phyloP scores from a whole-genome alignment of 371 early-diverging fungal genomes.

The Entomophthora muscae region DNA sequence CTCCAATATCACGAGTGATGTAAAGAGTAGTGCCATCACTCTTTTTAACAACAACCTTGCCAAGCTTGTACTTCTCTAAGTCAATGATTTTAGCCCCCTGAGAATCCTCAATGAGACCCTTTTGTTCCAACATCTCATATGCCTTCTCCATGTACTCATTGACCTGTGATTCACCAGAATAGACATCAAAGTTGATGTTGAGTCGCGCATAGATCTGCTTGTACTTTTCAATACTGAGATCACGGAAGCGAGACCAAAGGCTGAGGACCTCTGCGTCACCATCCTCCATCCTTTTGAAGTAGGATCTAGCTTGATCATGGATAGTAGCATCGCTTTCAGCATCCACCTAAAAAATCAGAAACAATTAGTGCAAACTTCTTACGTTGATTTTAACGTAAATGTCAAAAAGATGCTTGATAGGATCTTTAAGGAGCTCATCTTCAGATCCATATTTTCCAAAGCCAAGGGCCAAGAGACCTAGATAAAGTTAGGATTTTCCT shows the following conservation, averaged over 20 bases:
- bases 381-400: conserved; percentile 91
- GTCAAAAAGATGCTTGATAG: conserved; percentile 88
- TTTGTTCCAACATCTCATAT: conserved; percentile 46
- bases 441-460: conserved; percentile 73
- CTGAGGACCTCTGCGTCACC: conserved; percentile 73
- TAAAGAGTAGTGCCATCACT: conserved; percentile 91
- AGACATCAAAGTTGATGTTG: conserved; percentile 91
- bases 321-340: conserved; percentile 48
- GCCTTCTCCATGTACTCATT: conserved; percentile 59
- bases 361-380: conserved; percentile 11
- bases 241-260: conserved; percentile 88
- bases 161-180: conserved; percentile 97
- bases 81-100: conserved; percentile 82
- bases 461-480: conserved; percentile 84
- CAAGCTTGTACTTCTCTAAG: conserved; percentile 57
- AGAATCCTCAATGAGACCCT: conserved; percentile 50
- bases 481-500: neutral
- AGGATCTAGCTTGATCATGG: conserved; percentile 83
- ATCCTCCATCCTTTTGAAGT: conserved; percentile 96
- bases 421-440: conserved; percentile 57
- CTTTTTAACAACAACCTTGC: conserved; percentile 57
- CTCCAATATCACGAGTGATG: conserved; percentile 90
- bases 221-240: conserved; percentile 89
- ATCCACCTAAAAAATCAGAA: conserved; percentile 18
- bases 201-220: conserved; percentile 87